phyloP scores from a whole-genome alignment of 1,139 yeast genomes.

The Geotrichum reessii region DNA sequence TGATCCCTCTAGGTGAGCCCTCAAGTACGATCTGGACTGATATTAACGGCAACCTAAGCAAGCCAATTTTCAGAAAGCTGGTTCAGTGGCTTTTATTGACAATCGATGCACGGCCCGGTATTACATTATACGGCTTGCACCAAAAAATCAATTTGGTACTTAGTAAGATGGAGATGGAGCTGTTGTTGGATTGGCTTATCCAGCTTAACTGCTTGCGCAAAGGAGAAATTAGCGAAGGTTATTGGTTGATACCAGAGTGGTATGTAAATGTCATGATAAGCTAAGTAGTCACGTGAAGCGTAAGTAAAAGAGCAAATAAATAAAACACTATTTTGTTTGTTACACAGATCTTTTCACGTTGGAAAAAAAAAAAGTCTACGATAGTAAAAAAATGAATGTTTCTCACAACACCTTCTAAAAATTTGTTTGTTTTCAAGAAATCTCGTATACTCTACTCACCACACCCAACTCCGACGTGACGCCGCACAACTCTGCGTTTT shows the following conservation, averaged over 20 bases:
- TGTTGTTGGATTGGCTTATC: conserved; percentile 55
- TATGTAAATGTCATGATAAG: conserved; percentile 29
- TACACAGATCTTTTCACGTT: not conserved
- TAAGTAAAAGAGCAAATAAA: not conserved
- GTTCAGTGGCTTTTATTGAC: conserved; percentile 52
- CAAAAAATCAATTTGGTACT: conserved; percentile 41
- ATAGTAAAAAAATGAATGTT: not conserved
- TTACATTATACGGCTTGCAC: conserved; percentile 39
- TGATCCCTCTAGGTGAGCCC: conserved; percentile 53
- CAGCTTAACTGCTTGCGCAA: conserved; percentile 39
- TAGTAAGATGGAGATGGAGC: conserved; percentile 46
- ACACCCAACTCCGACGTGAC: not conserved
- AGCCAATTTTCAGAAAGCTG: conserved; percentile 53
- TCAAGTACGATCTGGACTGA: conserved; percentile 73
- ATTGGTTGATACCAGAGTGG: conserved; percentile 52
- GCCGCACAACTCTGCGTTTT: not conserved
- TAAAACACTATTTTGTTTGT: not conserved
- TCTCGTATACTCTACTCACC: not conserved
- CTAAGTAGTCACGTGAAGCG: not conserved
- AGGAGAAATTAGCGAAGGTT: conserved; percentile 43
- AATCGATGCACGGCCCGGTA: conserved; percentile 51
- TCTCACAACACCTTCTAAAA: not conserved
- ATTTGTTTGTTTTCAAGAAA: not conserved
- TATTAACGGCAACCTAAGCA: conserved; percentile 54
- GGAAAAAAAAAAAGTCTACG: not conserved